Evolutionary conservation across 1,284 basidiomycete genomes (phyloP), one percentile per base, ranked within the genome.

Genomic region (Trichosporon coremiiforme): DNA sequence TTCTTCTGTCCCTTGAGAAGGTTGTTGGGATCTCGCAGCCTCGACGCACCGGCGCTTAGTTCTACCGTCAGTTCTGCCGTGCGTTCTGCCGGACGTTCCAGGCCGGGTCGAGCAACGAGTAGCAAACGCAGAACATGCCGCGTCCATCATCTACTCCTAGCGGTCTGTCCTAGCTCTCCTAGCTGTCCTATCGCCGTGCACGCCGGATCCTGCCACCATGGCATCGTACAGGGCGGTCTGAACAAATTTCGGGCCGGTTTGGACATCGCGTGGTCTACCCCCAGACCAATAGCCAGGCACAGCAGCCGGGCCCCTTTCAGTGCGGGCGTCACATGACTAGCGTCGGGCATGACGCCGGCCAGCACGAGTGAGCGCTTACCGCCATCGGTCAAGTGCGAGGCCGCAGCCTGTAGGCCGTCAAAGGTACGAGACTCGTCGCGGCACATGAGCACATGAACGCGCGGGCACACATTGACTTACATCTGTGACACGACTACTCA

Each of bases 381-480:
- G 15, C 57, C 29, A 62, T 62, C 57, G 57, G 57, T 22, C 57
- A 62, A 62, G 57, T 33, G 57, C 57, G 55, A 33, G 25, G 57
- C 29, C 57, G 29, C 17, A 1, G 25, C 25, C 25, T 25, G 25
- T 25, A 25, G 25, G 25, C 25, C 25, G 25, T 25, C 25, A 25
- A 25, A 17, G 17, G 31, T 33, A 20, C 8, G 17, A 12, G 57
- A 20, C 1, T 12, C 29, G 57, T 6, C 57, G 31, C 57, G 15
- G 57, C 57, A n/a, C 55, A 17, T 33, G 29, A 62, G 15, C 57
- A 17, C 31, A 38, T 38, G 57, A n/a, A 9, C 57, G 57, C 29
- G 57, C 57, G 22, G 7, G 13, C 57, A 4, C 6, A 8, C 57
- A n/a, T 10, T 35, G 33, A 31, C 57, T 8, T 35, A 5, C 29